Evolutionary conservation across 2,329 filamentous ascomycete genomes (phyloP).

Genomic region (Pseudocercospora vitis): DNA sequence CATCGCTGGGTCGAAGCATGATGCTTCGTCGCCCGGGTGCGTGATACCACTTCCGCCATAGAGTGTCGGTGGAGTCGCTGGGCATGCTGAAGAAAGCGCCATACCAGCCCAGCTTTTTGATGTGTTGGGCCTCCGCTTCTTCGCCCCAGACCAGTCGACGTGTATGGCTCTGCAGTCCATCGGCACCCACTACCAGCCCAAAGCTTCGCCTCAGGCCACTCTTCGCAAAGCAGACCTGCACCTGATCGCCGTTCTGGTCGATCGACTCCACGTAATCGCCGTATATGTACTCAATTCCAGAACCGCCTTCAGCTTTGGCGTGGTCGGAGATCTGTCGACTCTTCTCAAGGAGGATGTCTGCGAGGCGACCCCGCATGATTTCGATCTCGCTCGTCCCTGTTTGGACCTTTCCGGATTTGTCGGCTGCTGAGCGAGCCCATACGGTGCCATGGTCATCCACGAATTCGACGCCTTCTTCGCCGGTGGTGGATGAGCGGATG

Average conservation of each 20-base stretch:
- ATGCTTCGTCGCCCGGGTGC: slow-evolving; percentile 33
- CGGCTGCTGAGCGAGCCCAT: slow-evolving; percentile 28
- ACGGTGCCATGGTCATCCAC: slow-evolving; percentile 29
- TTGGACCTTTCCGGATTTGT: slow-evolving; percentile 31
- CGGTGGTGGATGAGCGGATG: slow-evolving; percentile 29
- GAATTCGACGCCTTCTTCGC: slow-evolving; percentile 34
- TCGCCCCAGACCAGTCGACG: slow-evolving; percentile 33
- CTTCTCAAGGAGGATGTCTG: slow-evolving; percentile 27
- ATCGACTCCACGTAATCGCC: slow-evolving; percentile 30
- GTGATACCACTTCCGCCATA: slow-evolving; percentile 37
- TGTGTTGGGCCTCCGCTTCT: slow-evolving; percentile 19
- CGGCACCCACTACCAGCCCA: slow-evolving; percentile 36
- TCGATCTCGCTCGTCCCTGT: slow-evolving; percentile 38
- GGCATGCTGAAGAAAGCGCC: slow-evolving; percentile 37
- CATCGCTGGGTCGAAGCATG: slow-evolving; percentile 35
- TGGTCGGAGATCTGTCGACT: slow-evolving; percentile 26
- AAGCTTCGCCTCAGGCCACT: slow-evolving; percentile 22
- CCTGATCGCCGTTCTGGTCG: slow-evolving; percentile 29
- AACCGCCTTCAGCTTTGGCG: slow-evolving; percentile 28
- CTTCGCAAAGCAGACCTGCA: slow-evolving; percentile 32
- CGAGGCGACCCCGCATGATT: slow-evolving; percentile 35
- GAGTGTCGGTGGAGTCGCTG: slow-evolving; percentile 23
- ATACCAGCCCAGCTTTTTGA: slow-evolving; percentile 33
- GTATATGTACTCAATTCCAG: slow-evolving; percentile 35
- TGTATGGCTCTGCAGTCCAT: slow-evolving; percentile 35